Base-by-base conservation (phyloP, 2,329 filamentous ascomycete genomes). In the Coniochaeta hoffmannii region DNA sequence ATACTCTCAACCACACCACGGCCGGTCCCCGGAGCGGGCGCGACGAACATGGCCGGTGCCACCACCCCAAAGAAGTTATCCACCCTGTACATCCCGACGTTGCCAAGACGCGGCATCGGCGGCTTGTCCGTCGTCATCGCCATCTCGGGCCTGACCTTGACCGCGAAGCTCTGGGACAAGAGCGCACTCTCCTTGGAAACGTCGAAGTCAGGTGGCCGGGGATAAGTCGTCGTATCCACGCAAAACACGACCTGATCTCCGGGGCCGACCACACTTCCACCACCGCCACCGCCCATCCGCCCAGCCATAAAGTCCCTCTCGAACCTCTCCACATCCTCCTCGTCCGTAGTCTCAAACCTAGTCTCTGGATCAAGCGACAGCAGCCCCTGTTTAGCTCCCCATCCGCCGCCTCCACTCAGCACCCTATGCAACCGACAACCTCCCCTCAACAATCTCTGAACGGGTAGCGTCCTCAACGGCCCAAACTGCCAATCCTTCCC, bases 401-500 rank as follows among this genome's bases (percentile, higher is more conserved):
- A 95, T 19, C 90, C 90, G 41, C 90, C 90, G 49, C 90, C 90
- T 4, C 90, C 90, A 63, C 88, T 91, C 59, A 92, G 81, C 11
- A 79, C 73, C 56, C 69, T 71, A 55, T 78, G 76, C 14, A 81
- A 55, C 11, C 74, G 73, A 31, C 76, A 76, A 1, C 77, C 76
- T 9, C 66, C 67, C 3, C 66, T 66, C 28, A 78, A 64, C n/a
- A 75, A 61, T 17, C 63, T 50, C 17, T 67, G 62, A 52, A 76
- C 63, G 52, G 64, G 54, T 8, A 64, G 54, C 32, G 65, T 66
- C 15, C 62, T 55, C 17, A 61, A 60, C 1, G 69, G 19, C 1
- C 12, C 35, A 26, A 31, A 34, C 28, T 28, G 15, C 35, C 1
- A 28, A 46, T 9, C 50, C 38, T 10, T 26, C 54, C 9, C 19